These are phyloP conservation scores for Ramalina peruviana DNA, from an alignment of 495 filamentous ascomycete species.

Conservation along the genomic window DNA sequence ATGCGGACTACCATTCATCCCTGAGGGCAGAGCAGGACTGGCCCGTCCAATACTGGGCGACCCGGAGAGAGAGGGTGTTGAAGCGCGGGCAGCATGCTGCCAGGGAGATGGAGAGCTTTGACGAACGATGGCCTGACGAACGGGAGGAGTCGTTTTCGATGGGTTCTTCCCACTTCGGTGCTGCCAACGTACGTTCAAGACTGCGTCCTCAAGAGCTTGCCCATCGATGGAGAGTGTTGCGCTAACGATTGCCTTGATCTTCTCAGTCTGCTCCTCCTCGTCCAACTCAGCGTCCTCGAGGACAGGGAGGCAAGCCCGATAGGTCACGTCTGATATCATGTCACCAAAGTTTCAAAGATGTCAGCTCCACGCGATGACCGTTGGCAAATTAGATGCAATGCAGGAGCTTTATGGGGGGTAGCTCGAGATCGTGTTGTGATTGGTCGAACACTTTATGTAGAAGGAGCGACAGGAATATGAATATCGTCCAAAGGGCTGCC, in stretches of 20 bases:
- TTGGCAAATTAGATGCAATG: not conserved
- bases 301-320: slow-evolving; percentile 79
- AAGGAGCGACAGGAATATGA: slow-evolving; percentile 1
- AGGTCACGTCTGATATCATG: slow-evolving; percentile 88
- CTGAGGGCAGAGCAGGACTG: slow-evolving; percentile 66
- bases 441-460: not conserved
- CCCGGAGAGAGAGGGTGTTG: slow-evolving; percentile 60
- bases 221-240: slow-evolving; percentile 65
- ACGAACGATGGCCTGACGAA: slow-evolving; percentile 79
- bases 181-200: slow-evolving; percentile 86
- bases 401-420: not conserved
- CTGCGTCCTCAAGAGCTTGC: slow-evolving; percentile 71
- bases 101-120: slow-evolving; percentile 86
- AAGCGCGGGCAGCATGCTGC: slow-evolving; percentile 53
- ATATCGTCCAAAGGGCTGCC: not conserved
- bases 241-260: slow-evolving; percentile 71
- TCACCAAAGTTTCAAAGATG: slow-evolving; percentile 2
- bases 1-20: slow-evolving; percentile 55
- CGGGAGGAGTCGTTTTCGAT: slow-evolving; percentile 63
- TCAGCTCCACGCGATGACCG: not conserved
- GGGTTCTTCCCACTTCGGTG: slow-evolving; percentile 66
- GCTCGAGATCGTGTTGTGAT: not conserved
- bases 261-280: slow-evolving; percentile 93
- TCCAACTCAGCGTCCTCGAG: slow-evolving; percentile 70
- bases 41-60: slow-evolving; percentile 64